Percentiles rank a stretch among this genome's conserved stretches.
These are phyloP conservation scores for Arthrobotrys iridis DNA, from an alignment of 2,329 filamentous ascomycete species.

Conservation along the genomic window DNA sequence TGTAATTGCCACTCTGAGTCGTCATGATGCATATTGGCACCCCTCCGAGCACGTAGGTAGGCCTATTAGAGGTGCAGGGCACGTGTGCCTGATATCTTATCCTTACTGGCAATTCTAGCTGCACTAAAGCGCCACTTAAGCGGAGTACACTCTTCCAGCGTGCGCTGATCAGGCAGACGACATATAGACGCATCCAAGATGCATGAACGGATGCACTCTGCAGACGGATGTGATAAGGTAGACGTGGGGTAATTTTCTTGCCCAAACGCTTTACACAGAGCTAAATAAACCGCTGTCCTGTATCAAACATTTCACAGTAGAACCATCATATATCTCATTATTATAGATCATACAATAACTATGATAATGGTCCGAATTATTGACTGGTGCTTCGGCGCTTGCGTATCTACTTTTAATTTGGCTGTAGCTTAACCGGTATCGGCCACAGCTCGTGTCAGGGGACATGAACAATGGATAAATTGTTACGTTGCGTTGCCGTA, in stretches of 20 bases:
- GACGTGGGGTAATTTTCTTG: conserved; percentile 31
- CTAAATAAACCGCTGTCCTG: too few relatives aligned
- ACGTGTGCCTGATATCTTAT: background rate
- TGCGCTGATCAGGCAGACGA: background rate
- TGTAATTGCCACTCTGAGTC: background rate
- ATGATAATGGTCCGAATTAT: too few relatives aligned
- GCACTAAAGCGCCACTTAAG: too few relatives aligned
- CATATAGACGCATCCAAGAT: background rate
- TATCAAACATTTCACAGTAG: too few relatives aligned
- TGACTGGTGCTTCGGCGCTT: too few relatives aligned
- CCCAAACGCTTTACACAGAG: conserved; percentile 1
- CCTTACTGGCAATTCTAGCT: conserved; percentile 19
- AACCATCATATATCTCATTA: too few relatives aligned
- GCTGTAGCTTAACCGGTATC: background rate
- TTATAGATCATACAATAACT: too few relatives aligned
- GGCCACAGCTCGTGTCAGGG: too few relatives aligned
- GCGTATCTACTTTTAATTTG: background rate
- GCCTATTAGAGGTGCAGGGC: background rate
- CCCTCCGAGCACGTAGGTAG: background rate
- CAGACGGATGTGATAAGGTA: conserved; percentile 19
- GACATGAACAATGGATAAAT: background rate
- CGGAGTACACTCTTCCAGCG: background rate
- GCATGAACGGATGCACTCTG: conserved; percentile 7
- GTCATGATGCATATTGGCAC: background rate
- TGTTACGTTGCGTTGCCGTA: background rate